phyloP scores from a whole-genome alignment of 768 basidiomycete species.

The Daedaleopsis nitida region DNA sequence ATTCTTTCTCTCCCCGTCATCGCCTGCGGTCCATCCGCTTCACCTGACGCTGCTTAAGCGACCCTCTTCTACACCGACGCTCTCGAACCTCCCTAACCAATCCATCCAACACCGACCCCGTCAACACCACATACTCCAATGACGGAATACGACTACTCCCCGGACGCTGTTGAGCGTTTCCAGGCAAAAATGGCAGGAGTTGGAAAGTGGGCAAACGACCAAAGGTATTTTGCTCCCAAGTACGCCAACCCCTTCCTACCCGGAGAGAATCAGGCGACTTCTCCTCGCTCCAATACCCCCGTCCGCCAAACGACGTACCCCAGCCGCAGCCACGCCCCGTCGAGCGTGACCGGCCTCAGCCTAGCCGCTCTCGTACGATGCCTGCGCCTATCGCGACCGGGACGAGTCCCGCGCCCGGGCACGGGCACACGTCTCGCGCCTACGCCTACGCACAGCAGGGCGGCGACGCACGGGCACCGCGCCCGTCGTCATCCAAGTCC shows the following conservation, averaged over 20 bases:
- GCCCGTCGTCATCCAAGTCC: conserved; percentile 9
- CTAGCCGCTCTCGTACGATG: conserved; percentile 19
- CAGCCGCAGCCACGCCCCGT: neutral
- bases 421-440: conserved; percentile 10
- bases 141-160: conserved; percentile 40
- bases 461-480: conserved; percentile 2
- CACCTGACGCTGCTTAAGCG: conserved; percentile 9
- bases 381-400: conserved; percentile 5
- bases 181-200: conserved; percentile 29
- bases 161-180: conserved; percentile 33
- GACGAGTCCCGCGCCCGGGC: neutral
- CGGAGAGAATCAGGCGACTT: conserved; percentile 10
- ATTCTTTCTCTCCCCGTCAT: conserved; percentile 5
- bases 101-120: neutral
- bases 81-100: neutral
- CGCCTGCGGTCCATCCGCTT: conserved; percentile 5
- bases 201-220: conserved; percentile 30
- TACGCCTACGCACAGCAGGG: conserved; percentile 11
- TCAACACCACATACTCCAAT: conserved; percentile 1
- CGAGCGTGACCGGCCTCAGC: conserved; percentile 10
- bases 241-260: conserved; percentile 27
- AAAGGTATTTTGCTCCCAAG: conserved; percentile 20
- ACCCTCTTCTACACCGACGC: conserved; percentile 12
- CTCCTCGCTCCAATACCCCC: conserved; percentile 13
- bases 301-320: conserved; percentile 5